Base-by-base conservation (phyloP, 306 rosid genomes). In the Cotoneaster glaucophyllus region DNA sequence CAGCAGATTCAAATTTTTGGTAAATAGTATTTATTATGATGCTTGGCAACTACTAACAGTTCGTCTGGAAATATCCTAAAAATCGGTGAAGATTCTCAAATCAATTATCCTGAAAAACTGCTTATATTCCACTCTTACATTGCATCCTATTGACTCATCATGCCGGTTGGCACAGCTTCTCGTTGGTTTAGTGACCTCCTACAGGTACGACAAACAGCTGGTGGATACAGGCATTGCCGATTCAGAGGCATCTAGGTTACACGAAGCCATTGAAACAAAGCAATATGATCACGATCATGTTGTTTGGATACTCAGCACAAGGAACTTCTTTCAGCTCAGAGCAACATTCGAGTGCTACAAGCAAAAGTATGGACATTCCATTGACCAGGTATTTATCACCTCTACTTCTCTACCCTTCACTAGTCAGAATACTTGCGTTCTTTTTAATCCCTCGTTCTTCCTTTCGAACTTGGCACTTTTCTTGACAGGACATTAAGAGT, bases 251-350 rank as follows among this genome's bases (percentile, higher is more conserved):
- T 77, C 78, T 64, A 86, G 52, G 26, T 79, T 96, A 64, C 87
- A 92, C 69, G 93, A 84, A 77, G 96, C 93, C 37, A 78, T 96
- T 82, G 67, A 67, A 73, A 72, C 71, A 21, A 92, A 88, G 88
- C 58, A 86, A 75, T 74, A 92, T 65, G 95, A 90, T 45, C 81
- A 84, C 74, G 88, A 88, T 70, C 79, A 84, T n/a, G 63, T 92
- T 59, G 48, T 89, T 54, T 84, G 87, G 87, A 88, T 92, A 74
- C 91, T 96, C 74, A 72, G 96, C 91, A 92, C 97, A 24, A 87
- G 99, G 81, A 96, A 89, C 65, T 18, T 89, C 74, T 88, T 84
- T 83, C 99, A 96, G 91, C 96, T 96, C 77, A 76, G 88, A 70
- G 90, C 84, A 74, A 92, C 99, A 50, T 92, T 90, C 75, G 77